These are phyloP conservation scores for Globisporangium mamillatum DNA, from an alignment of 352 stramenopile species.

Conservation along the genomic window DNA sequence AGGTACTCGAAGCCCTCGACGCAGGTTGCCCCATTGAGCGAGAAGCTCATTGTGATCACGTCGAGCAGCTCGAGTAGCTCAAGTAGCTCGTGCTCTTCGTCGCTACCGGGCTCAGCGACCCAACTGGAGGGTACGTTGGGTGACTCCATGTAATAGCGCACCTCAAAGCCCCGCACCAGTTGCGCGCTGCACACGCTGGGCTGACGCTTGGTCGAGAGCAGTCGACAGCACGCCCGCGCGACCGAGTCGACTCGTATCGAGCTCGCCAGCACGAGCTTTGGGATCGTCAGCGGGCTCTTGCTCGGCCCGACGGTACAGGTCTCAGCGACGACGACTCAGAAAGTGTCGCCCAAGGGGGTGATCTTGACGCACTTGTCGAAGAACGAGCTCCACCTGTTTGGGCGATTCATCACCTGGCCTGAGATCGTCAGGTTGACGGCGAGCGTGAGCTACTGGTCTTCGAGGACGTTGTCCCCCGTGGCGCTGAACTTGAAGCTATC, in stretches of 20 bases:
- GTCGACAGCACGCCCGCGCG: conserved; percentile 17
- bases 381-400: conserved; percentile 18
- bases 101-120: not conserved
- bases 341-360: conserved; percentile 6
- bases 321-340: no score
- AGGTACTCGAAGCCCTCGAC: conserved; percentile 20
- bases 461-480: conserved; percentile 9
- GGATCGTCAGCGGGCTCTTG: conserved; percentile 22
- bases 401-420: no score
- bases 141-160: conserved; percentile 14
- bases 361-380: conserved; percentile 20
- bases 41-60: conserved; percentile 20
- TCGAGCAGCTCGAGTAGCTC: conserved; percentile 17
- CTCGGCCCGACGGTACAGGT: conserved; percentile 9
- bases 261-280: conserved; percentile 22
- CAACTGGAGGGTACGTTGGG: not conserved
- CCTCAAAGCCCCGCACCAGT: conserved; percentile 20
- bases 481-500: conserved; percentile 23
- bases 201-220: conserved; percentile 19
- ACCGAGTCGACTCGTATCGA: conserved; percentile 22
- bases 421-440: no score
- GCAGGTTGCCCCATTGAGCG: conserved; percentile 15
- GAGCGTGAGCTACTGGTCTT: no score
- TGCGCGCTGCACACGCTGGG: conserved; percentile 18
- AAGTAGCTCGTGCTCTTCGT: conserved; percentile 15